Percentiles rank a stretch among this genome's conserved stretches.
phyloP scores from a whole-genome alignment of 2,329 filamentous ascomycete genomes.

The Xylaria sp. region DNA sequence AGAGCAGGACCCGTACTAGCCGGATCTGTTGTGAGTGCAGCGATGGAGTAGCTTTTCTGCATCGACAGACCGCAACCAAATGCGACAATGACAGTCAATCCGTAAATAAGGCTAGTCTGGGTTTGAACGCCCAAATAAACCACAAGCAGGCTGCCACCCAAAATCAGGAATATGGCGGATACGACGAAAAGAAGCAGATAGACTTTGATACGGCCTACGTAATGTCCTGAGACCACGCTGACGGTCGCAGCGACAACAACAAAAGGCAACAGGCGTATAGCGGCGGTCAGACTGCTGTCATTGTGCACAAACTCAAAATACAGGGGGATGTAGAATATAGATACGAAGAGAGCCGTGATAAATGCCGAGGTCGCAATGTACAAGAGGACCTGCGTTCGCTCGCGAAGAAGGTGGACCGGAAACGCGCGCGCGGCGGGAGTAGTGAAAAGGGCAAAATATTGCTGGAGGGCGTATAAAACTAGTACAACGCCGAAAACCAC shows the following conservation, averaged over 20 bases:
- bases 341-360: conserved; percentile 49
- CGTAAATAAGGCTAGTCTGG: conserved; percentile 45
- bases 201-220: conserved; percentile 48
- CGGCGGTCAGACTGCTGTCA: conserved; percentile 53
- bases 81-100: conserved; percentile 49
- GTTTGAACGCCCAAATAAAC: conserved; percentile 42
- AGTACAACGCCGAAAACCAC: conserved; percentile 55
- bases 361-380: conserved; percentile 51
- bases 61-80: conserved; percentile 45
- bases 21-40: conserved; percentile 45
- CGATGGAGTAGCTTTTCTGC: conserved; percentile 49
- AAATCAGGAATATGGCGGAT: conserved; percentile 45
- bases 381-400: conserved; percentile 53
- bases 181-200: conserved; percentile 51
- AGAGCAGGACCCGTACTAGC: conserved; percentile 13
- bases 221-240: conserved; percentile 48
- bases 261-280: conserved; percentile 54
- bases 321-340: conserved; percentile 61
- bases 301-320: conserved; percentile 60
- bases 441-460: conserved; percentile 54
- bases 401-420: conserved; percentile 55
- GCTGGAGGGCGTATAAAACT: conserved; percentile 55
- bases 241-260: conserved; percentile 44
- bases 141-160: conserved; percentile 45
- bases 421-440: conserved; percentile 42